Evolutionary conservation across 164 flowering plant genomes (phyloP), one percentile per base, ranked within the genome.

Genomic region (Cinnamomum micranthum): DNA sequence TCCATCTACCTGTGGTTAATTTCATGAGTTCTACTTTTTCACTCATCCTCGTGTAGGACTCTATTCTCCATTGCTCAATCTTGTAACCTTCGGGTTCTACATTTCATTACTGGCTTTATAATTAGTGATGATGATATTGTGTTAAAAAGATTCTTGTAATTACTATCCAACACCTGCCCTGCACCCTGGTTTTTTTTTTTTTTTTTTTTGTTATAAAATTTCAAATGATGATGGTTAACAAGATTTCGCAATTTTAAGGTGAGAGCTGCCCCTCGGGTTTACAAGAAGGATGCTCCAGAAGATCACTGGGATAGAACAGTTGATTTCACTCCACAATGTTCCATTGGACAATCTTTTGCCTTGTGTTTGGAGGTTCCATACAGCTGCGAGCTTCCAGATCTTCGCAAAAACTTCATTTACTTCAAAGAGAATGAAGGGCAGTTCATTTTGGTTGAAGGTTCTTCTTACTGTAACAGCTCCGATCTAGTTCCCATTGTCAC

Each of bases 311-410:
- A 86, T 3, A 81, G 98, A 74, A 73, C 87, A 28, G 84, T 83
- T 19, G 98, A 95, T 82, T 95, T 91, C 73, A 88, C 95, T 66
- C 83, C 85, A 71, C 81, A 72, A 1, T 72, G 69, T 65, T 73
- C 76, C 22, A 86, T 95, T 71, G 98, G 98, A 5, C 97, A 91
- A 27, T 95, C 98, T 23, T 88, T 95, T 35, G 78, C 85, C 31
- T 24, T 93, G 65, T 95, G 98, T 77, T 63, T 93, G 77, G 89
- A 91, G 85, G 81, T 95, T 72, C 85, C 91, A 50, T 2, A 28
- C 58, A 77, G 75, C 24, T 65, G 76, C 50, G 17, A 73, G 10
- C 81, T 92, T 74, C 91, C 94, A 35, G 71, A 85, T 74, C 82
- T 94, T 24, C 47, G 62, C 19, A 83, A 87, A 60, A 79, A 80